Base-by-base conservation (phyloP, 1,284 basidiomycete genomes). In the Salmacisia buchloeana region DNA sequence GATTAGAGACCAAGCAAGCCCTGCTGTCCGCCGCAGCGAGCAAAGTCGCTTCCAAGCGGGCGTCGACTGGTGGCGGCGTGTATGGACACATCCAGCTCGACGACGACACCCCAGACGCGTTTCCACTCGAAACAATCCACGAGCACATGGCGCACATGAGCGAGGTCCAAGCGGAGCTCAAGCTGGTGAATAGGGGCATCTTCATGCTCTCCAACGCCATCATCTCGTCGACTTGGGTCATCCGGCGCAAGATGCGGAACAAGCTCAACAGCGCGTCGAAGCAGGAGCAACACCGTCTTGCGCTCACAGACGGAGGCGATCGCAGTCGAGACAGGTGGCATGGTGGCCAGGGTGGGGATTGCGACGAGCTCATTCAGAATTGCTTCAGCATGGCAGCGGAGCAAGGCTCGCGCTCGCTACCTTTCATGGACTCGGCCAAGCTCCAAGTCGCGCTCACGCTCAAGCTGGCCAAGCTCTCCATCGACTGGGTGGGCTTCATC, bases 301-400 rank as follows among this genome's bases (percentile, higher is more conserved):
- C n/a, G n/a, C n/a, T n/a, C n/a, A n/a, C n/a, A n/a, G n/a, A n/a
- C 41, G 3, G 41, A 43, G 2, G 15, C 15, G 41, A 12, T 18
- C 18, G 10, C 41, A 21, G 18, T 27, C 49, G 49, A 29, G 49
- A 54, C 21, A 25, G 29, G 15, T 54, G 49, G 49, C 1, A 18
- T 18, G 35, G 29, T 10, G 61, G 61, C 23, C 61, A 38, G 21
- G 65, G 58, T 25, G 64, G 54, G 15, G 64, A 68, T 31, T 71
- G 72, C 46, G 75, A 79, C 78, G 94, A 97, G 68, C 82, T 97
- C 41, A 85, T 97, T 63, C 92, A 94, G 74, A 94, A 91, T 76
- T 98, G 94, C 90, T 98, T 92, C 77, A 83, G 88, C 45, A 98
- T 97, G 77, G 93, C 94, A n/a, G 92, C 94, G 1, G 84, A 85